Evolutionary conservation across 2,329 filamentous ascomycete genomes (phyloP).

Genomic region (Thielaviopsis euricoi): DNA sequence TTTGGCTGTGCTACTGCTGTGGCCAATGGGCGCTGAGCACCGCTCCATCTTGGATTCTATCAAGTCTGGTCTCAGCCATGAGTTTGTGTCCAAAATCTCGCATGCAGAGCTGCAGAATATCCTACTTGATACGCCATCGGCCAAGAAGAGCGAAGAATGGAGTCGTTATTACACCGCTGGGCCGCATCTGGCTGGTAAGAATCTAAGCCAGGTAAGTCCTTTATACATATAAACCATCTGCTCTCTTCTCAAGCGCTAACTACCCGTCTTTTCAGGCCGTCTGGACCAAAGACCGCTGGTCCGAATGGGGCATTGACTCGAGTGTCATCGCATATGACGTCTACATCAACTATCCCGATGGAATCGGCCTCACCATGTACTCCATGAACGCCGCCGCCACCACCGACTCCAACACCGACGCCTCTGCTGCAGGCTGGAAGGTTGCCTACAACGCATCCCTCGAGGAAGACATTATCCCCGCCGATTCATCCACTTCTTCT

Average conservation of each 20-base stretch:
- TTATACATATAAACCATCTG: no score
- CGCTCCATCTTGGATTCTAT: not conserved
- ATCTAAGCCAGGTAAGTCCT: slow-evolving; percentile 45
- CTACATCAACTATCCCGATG: slow-evolving; percentile 62
- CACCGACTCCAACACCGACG: slow-evolving; percentile 16
- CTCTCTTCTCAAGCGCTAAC: not conserved
- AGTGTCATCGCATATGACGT: slow-evolving; percentile 55
- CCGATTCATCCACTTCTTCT: slow-evolving; percentile 64
- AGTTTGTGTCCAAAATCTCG: slow-evolving; percentile 10
- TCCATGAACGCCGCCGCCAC: slow-evolving; percentile 24
- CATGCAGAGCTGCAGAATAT: slow-evolving; percentile 39
- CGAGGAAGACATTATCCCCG: slow-evolving; percentile 67
- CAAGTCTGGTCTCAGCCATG: not conserved
- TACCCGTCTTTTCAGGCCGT: slow-evolving; percentile 30
- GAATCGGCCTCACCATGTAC: slow-evolving; percentile 52
- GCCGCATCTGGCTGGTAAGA: slow-evolving; percentile 60
- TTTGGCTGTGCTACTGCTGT: not conserved
- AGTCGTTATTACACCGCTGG: slow-evolving; percentile 64
- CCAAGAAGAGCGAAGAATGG: slow-evolving; percentile 48
- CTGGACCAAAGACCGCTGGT: slow-evolving; percentile 62
- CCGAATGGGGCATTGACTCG: slow-evolving; percentile 50
- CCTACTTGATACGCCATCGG: slow-evolving; percentile 40
- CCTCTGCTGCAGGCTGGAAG: slow-evolving; percentile 29
- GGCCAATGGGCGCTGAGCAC: not conserved
- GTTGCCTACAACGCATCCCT: slow-evolving; percentile 66